phyloP scores from a whole-genome alignment of 2,329 filamentous ascomycete genomes.

The Pyricularia pennisetigena region DNA sequence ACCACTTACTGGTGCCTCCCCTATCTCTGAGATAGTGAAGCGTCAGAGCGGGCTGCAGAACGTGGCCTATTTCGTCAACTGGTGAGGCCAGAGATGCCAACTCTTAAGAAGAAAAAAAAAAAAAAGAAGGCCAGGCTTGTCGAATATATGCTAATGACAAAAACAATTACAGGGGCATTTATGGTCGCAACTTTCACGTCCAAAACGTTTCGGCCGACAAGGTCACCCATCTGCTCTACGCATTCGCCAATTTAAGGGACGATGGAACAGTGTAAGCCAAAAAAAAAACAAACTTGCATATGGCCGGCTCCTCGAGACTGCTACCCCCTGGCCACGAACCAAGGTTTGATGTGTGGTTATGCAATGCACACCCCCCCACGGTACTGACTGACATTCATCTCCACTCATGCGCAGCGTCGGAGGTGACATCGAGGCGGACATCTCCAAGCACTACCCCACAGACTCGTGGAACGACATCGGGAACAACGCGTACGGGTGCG shows the following conservation, averaged over 20 bases:
- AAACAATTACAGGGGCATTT: constrained; percentile 48
- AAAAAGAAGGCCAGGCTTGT: no score
- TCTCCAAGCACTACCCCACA: constrained; percentile 1
- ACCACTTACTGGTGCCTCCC: not conserved
- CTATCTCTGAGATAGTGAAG: not conserved
- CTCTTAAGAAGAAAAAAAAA: no score
- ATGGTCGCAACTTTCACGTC: constrained; percentile 62
- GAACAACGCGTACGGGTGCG: constrained; percentile 68
- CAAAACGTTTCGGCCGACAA: constrained; percentile 58
- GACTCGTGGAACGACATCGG: constrained; percentile 21
- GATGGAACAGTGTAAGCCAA: constrained; percentile 60
- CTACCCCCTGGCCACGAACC: no score
- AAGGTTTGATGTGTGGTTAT: not conserved
- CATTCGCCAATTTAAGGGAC: constrained; percentile 66
- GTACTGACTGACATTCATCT: not conserved
- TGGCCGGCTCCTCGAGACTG: not conserved
- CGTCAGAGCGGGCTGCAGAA: constrained; percentile 18
- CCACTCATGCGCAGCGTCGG: not conserved
- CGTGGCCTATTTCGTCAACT: constrained; percentile 38
- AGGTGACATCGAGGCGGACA: constrained; percentile 1
- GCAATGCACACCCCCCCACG: not conserved
- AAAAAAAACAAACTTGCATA: not conserved
- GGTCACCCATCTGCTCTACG: constrained; percentile 69
- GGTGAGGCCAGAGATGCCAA: constrained; percentile 20
- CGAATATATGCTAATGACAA: not conserved